Percentiles rank a stretch among this genome's conserved stretches.
These are phyloP conservation scores for Cladosporium velox DNA, from an alignment of 2,329 filamentous ascomycete genomes.

Conservation along the genomic window DNA sequence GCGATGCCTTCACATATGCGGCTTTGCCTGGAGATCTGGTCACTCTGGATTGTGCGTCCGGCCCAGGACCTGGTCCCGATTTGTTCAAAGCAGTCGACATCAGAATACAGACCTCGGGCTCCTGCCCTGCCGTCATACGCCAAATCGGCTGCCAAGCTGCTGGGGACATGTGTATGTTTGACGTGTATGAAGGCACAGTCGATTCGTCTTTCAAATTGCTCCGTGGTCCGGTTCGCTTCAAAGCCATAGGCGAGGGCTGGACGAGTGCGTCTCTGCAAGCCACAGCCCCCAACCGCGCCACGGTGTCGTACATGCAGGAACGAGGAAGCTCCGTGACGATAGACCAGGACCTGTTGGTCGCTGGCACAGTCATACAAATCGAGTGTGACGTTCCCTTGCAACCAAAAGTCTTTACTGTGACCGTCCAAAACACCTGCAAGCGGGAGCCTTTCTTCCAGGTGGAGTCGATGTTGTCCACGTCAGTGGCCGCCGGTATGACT, in stretches of 20 bases:
- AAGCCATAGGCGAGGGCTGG: not conserved
- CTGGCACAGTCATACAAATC: not conserved
- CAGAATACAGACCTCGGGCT: not conserved
- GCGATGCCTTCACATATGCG: not conserved
- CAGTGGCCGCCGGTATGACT: not conserved
- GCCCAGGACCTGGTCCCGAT: not conserved
- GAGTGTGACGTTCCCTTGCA: not conserved
- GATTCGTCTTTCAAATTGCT: not conserved
- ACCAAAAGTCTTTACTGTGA: not conserved
- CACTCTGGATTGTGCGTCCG: not conserved
- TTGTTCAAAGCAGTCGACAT: not conserved
- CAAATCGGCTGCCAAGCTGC: not conserved
- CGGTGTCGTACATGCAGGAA: not conserved
- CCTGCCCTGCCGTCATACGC: not conserved
- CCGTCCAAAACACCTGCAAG: not conserved
- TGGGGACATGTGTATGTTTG: not conserved
- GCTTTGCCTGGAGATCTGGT: not conserved
- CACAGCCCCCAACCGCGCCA: not conserved
- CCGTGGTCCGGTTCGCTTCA: not conserved
- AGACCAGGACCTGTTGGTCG: not conserved
- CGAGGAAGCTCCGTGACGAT: not conserved
- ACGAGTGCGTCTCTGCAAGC: not conserved
- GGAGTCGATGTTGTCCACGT: not conserved
- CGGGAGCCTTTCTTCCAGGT: not conserved
- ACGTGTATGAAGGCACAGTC: not conserved